Base-by-base conservation (phyloP, 441 rosid species). In the Melastoma candidum region DNA sequence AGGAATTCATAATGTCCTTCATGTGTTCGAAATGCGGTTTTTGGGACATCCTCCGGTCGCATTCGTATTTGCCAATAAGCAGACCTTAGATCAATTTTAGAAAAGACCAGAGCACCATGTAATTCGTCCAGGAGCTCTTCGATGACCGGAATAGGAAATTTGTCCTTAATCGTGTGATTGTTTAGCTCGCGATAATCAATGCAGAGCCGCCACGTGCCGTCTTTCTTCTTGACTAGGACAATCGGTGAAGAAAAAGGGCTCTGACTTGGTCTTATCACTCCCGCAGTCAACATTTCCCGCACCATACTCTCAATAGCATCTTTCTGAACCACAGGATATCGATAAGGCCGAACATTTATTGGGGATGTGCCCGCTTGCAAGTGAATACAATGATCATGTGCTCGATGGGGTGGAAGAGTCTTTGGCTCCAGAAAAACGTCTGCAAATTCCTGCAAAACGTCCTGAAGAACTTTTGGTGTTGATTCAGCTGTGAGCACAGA, bases 141-240 rank as follows among this genome's bases (percentile, higher is more conserved):
- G 0, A 51, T 32, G 0, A 51, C 3, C 1, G 55, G 55, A 25
- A 51, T 51, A 6, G 44, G 55, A 12, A 25, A 51, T 32, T 10
- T 27, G 2, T 51, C 25, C 44, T 36, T 17, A 1, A 51, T 1
- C 7, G 41, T 51, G 3, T 3, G 12, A 2, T 24, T 7, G 8
- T 51, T 51, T 11, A 51, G 41, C 2, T 26, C 6, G 1, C 8
- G 0, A 11, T 51, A 51, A 26, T 51, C 55, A 2, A 51, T 7
- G 26, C 55, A 51, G 44, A 51, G 7, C 0, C 44, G 3, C 55
- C 55, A 51, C 5, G 43, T 3, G 41, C 11, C 7, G 7, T 51
- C 55, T 12, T 51, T 51, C 13, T 51, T 51, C 55, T 51, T 26
- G 5, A 51, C 55, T 3, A 51, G 27, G 1, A 51, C 55, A 5